Conservation (phyloP, 2,329 filamentous ascomycete genomes). For the Fusarium azukiicola region DNA sequence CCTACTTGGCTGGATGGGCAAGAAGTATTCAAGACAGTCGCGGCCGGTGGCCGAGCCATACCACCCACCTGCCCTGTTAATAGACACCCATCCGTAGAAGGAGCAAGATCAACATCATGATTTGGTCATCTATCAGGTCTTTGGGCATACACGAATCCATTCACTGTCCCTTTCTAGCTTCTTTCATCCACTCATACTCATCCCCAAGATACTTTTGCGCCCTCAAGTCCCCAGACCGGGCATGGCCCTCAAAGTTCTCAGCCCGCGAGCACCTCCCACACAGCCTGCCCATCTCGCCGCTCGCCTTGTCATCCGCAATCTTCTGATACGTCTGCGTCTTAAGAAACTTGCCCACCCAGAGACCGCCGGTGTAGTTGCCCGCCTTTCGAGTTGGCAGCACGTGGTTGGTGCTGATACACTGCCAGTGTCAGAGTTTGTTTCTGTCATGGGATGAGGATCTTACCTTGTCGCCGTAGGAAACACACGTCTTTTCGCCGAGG, state of each 20-base stretch:
- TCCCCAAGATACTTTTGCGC: neutral
- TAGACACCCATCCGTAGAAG: neutral
- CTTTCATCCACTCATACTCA: neutral
- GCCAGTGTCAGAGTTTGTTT: neutral
- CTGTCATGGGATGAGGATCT: neutral
- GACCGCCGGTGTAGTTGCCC: neutral
- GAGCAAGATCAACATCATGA: neutral
- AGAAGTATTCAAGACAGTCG: neutral
- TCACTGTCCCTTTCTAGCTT: neutral
- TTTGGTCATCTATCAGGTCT: no score
- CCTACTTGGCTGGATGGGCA: no score
- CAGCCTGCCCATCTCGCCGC: neutral
- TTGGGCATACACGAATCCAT: neutral
- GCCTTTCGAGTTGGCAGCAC: neutral
- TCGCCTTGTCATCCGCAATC: neutral
- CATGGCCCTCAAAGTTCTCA: neutral
- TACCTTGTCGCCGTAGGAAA: neutral
- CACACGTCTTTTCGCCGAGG: neutral
- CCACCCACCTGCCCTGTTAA: neutral
- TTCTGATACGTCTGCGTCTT: neutral
- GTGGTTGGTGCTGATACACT: neutral
- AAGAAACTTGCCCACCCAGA: neutral
- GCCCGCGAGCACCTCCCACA: neutral
- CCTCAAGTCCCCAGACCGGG: neutral
- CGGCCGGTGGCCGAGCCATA: neutral